Evolutionary conservation across 495 filamentous ascomycete species (phyloP).

Genomic region (Collariella sp.): DNA sequence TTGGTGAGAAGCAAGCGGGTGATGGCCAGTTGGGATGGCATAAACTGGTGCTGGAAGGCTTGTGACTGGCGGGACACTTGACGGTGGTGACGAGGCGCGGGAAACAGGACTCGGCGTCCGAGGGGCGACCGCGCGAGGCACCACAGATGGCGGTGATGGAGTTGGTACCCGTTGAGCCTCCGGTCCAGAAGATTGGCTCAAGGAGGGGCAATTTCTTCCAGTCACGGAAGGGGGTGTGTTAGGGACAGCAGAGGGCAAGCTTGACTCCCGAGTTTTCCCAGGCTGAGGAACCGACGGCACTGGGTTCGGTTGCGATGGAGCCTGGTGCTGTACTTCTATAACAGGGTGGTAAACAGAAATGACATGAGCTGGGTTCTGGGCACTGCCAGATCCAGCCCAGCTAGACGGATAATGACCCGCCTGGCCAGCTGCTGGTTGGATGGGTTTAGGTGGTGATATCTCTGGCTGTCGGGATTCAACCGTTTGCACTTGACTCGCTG

Average conservation of each 20-base stretch:
- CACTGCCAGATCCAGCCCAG: not conserved
- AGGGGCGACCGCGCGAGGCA: not conserved
- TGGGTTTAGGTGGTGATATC: not conserved
- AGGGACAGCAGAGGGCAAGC: not conserved
- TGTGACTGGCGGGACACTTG: not conserved
- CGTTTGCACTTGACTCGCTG: not conserved
- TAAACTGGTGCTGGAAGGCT: not conserved
- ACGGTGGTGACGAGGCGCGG: slow-evolving; percentile 4
- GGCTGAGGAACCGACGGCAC: not conserved
- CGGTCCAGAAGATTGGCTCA: not conserved
- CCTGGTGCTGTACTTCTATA: not conserved
- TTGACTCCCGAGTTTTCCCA: not conserved
- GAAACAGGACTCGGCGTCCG: slow-evolving; percentile 6
- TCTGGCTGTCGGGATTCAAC: not conserved
- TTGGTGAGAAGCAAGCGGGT: slow-evolving; percentile 4
- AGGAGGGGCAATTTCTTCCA: not conserved
- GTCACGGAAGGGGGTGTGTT: not conserved
- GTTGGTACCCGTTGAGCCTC: not conserved
- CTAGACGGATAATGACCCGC: not conserved
- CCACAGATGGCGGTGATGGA: not conserved
- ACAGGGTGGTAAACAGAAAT: not conserved
- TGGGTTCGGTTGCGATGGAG: not conserved
- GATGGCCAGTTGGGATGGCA: not conserved
- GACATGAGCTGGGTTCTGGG: not conserved
- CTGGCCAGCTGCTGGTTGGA: not conserved